phyloP scores from a whole-genome alignment of 164 flowering plant genomes.

The Liquidambar formosana region DNA sequence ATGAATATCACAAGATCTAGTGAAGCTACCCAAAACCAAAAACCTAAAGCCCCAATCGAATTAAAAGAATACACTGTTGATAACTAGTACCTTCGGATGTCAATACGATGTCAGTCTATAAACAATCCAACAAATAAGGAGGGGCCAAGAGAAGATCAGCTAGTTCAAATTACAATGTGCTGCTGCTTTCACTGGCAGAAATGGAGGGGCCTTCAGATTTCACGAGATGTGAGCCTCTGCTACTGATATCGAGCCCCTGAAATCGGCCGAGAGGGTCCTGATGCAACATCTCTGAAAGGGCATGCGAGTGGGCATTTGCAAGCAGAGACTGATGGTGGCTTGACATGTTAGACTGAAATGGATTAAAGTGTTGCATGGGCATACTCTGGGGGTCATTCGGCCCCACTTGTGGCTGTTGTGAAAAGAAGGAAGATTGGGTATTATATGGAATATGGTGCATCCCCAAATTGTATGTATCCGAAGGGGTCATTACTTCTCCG shows the following conservation, averaged over 20 bases:
- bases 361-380: constrained; percentile 52
- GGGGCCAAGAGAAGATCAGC: constrained; percentile 14
- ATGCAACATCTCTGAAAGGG: constrained; percentile 58
- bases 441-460: constrained; percentile 57
- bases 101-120: constrained; percentile 53
- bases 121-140: constrained; percentile 39
- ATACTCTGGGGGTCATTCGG: constrained; percentile 34
- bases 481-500: constrained; percentile 51
- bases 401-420: constrained; percentile 44
- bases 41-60: constrained; percentile 8
- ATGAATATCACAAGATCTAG: not conserved
- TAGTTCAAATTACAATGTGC: constrained; percentile 40
- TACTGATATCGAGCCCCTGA: constrained; percentile 82
- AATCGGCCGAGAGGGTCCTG: constrained; percentile 79
- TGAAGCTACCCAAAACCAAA: constrained; percentile 1
- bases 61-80: constrained; percentile 10
- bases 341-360: constrained; percentile 45
- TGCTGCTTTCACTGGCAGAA: constrained; percentile 86
- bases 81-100: constrained; percentile 18
- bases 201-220: constrained; percentile 79
- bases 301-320: constrained; percentile 31
- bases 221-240: constrained; percentile 55
- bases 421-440: constrained; percentile 44
- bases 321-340: constrained; percentile 37
- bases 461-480: constrained; percentile 62